Conservation (phyloP, 228 moss, liverwort and hornwort species). For the Sphagnum magellanicum region DNA sequence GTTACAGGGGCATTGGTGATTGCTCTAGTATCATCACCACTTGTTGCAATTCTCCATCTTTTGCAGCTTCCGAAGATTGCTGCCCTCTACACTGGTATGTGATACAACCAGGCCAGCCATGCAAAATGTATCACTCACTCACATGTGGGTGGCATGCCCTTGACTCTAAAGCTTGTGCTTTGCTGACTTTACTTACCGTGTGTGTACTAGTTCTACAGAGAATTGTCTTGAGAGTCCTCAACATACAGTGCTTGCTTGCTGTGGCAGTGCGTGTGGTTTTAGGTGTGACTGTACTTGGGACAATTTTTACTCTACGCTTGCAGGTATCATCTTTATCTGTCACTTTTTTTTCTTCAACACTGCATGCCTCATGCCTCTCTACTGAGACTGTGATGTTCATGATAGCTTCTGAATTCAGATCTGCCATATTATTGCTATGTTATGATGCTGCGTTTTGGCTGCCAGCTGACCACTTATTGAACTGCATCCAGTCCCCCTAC, state of each 20-base stretch:
- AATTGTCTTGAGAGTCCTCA: too few species aligned
- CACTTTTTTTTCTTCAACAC: not conserved
- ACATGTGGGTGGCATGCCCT: too few species aligned
- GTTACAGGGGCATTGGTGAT: slow-evolving; percentile 63
- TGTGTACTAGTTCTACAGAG: too few species aligned
- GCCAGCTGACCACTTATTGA: not conserved
- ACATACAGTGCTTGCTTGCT: too few species aligned
- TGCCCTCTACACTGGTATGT: slow-evolving; percentile 60
- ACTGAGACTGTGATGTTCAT: too few species aligned
- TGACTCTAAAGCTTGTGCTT: too few species aligned
- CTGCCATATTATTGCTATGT: too few species aligned
- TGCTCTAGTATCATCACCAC: slow-evolving; percentile 63
- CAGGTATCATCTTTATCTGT: slow-evolving; percentile 30
- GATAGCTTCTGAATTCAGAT: too few species aligned
- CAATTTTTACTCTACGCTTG: slow-evolving; percentile 56
- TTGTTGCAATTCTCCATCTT: slow-evolving; percentile 30
- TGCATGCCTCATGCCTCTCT: too few species aligned
- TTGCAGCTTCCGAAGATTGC: slow-evolving; percentile 68
- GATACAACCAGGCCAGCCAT: not conserved
- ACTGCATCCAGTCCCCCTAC: too few species aligned
- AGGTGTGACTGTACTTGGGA: slow-evolving; percentile 67
- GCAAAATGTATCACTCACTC: too few species aligned
- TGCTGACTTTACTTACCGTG: too few species aligned
- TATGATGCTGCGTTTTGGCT: not conserved
- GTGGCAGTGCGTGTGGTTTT: slow-evolving; percentile 68